These are phyloP conservation scores for Basidioascus undulatus DNA, from an alignment of 768 basidiomycete species.

Conservation along the genomic window DNA sequence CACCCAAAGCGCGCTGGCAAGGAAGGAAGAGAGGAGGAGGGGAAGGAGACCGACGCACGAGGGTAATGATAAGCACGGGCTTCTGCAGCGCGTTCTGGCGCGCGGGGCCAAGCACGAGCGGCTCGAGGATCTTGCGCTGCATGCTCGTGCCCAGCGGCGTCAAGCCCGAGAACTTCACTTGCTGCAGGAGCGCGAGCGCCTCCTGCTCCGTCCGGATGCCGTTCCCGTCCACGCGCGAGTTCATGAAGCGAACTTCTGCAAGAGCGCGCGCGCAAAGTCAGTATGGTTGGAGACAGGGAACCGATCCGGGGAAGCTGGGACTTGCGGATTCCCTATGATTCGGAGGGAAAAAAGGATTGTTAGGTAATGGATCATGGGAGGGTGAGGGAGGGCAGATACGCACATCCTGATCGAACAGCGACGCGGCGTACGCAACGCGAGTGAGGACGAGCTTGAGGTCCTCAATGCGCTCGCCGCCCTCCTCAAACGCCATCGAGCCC, in stretches of 20 bases:
- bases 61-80: slow-evolving; percentile 20
- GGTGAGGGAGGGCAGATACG: too few species aligned
- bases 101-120: slow-evolving; percentile 21
- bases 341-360: too few species aligned
- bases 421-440: slow-evolving; percentile 19
- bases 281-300: too few species aligned
- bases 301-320: too few species aligned
- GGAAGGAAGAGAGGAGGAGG: too few species aligned
- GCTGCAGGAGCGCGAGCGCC: slow-evolving; percentile 17
- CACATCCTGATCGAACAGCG: slow-evolving; percentile 21
- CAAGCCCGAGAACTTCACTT: slow-evolving; percentile 20
- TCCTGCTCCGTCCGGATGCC: slow-evolving; percentile 17
- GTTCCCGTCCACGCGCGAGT: slow-evolving; percentile 20
- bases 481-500: slow-evolving; percentile 18
- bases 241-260: slow-evolving; percentile 22
- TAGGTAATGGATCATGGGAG: too few species aligned
- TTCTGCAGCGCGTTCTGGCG: slow-evolving; percentile 17
- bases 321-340: too few species aligned
- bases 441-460: slow-evolving; percentile 18
- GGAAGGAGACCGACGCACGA: too few species aligned
- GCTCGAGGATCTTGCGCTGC: slow-evolving; percentile 20
- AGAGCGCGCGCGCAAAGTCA: too few species aligned
- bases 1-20: too few species aligned
- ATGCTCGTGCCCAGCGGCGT: slow-evolving; percentile 21
- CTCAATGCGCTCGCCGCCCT: slow-evolving; percentile 22